These are phyloP conservation scores for Euryodendron excelsum DNA, from an alignment of 148 eudicot genomes.

Conservation along the genomic window DNA sequence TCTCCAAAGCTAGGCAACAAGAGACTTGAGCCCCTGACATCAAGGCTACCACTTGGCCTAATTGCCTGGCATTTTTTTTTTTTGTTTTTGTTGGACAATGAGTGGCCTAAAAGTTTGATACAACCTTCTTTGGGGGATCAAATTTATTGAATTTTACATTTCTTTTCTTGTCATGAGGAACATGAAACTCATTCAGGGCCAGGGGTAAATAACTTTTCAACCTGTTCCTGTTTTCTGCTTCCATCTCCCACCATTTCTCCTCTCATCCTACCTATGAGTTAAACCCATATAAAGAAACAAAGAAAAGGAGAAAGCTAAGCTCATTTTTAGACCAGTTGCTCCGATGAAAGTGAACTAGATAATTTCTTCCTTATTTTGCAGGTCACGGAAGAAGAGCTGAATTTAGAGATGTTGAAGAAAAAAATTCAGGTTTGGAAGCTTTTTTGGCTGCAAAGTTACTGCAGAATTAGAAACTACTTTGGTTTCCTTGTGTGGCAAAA, in stretches of 20 bases:
- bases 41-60: neutral
- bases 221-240: neutral
- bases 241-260: neutral
- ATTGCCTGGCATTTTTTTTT: neutral
- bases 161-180: too few species aligned
- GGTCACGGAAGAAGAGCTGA: conserved; percentile 49
- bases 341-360: neutral
- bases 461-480: too few species aligned
- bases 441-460: conserved; percentile 25
- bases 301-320: neutral
- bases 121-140: neutral
- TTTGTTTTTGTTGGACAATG: neutral
- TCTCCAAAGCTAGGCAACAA: neutral
- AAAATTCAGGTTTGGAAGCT: conserved; percentile 32
- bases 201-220: neutral
- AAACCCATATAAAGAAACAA: neutral
- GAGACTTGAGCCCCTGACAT: neutral
- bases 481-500: too few species aligned
- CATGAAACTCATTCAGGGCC: too few species aligned
- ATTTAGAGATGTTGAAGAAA: conserved; percentile 32
- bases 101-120: neutral
- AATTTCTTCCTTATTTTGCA: conserved; percentile 11
- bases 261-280: neutral
- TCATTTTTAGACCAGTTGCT: neutral
- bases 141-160: neutral